A percentile compares a stretch with the other conserved stretches of the same genome.
phyloP scores from a whole-genome alignment of 1,284 basidiomycete genomes.

The Irpex lacteus region DNA sequence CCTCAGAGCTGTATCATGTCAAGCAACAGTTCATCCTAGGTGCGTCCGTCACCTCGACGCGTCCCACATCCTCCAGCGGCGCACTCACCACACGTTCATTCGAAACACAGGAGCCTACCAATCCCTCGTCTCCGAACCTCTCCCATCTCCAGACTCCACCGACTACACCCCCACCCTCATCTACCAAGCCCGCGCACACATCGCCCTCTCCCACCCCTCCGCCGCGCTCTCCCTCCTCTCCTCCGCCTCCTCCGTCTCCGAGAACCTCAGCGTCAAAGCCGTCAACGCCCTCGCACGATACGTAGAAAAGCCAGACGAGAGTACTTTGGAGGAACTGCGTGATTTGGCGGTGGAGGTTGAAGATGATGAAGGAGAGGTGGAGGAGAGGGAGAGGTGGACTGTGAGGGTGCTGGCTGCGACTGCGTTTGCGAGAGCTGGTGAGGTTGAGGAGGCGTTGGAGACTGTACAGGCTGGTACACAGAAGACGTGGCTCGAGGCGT shows the following conservation, averaged over 20 bases:
- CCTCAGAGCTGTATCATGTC: slow-evolving; percentile 79
- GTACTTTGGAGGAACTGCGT: slow-evolving; percentile 76
- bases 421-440: slow-evolving; percentile 79
- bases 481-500: slow-evolving; percentile 85
- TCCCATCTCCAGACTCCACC: slow-evolving; percentile 60
- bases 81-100: neutral
- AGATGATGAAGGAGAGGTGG: slow-evolving; percentile 66
- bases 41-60: slow-evolving; percentile 25
- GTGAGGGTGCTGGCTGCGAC: slow-evolving; percentile 82
- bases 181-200: slow-evolving; percentile 82
- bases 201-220: slow-evolving; percentile 69
- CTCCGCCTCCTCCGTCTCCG: slow-evolving; percentile 36
- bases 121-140: slow-evolving; percentile 46
- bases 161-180: slow-evolving; percentile 66
- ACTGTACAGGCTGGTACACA: slow-evolving; percentile 72
- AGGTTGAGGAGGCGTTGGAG: slow-evolving; percentile 89
- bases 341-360: slow-evolving; percentile 87
- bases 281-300: slow-evolving; percentile 71
- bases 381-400: slow-evolving; percentile 61
- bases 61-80: neutral
- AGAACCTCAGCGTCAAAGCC: slow-evolving; percentile 71
- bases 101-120: slow-evolving; percentile 60
- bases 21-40: slow-evolving; percentile 86
- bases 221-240: slow-evolving; percentile 56
- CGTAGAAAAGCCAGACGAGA: slow-evolving; percentile 46